These are phyloP conservation scores for Colletotrichum shisoi DNA, from an alignment of 2,329 filamentous ascomycete species.

Conservation along the genomic window DNA sequence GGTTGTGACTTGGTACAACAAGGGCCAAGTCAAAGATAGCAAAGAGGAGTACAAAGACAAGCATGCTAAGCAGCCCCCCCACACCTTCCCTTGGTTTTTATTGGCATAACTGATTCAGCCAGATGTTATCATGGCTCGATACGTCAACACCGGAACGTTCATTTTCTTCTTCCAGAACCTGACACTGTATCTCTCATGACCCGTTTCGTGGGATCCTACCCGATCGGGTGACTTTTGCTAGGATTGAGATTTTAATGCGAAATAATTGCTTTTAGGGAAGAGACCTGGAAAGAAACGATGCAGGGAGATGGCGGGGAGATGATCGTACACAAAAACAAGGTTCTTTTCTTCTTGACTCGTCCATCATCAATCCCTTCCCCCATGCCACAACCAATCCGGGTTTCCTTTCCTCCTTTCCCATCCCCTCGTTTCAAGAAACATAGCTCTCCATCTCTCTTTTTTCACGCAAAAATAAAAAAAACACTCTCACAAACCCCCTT, in stretches of 20 bases:
- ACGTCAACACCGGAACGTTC: too few relatives aligned
- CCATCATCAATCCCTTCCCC: constrained; percentile 4
- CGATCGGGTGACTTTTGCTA: neutral
- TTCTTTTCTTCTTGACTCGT: constrained; percentile 20
- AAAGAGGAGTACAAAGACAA: too few relatives aligned
- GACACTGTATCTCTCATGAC: too few relatives aligned
- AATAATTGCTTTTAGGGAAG: constrained; percentile 14
- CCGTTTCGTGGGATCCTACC: too few relatives aligned
- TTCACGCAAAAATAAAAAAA: neutral
- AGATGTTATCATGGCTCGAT: too few relatives aligned
- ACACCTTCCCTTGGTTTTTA: too few relatives aligned
- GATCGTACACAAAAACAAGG: constrained; percentile 23
- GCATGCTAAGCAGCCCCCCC: too few relatives aligned
- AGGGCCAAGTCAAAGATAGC: too few relatives aligned
- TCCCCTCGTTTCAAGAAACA: neutral
- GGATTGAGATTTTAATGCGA: neutral
- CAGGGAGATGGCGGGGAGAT: neutral
- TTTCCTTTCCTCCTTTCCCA: neutral
- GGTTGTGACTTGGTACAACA: too few relatives aligned
- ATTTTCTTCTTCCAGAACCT: too few relatives aligned
- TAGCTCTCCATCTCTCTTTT: neutral
- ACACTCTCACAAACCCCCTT: neutral
- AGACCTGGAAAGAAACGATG: constrained; percentile 10
- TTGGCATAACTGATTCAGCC: too few relatives aligned
- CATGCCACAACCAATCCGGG: neutral